Evolutionary conservation across 176 grass and related monocot species (phyloP).

Genomic region (Echinochloa phyllopogon): DNA sequence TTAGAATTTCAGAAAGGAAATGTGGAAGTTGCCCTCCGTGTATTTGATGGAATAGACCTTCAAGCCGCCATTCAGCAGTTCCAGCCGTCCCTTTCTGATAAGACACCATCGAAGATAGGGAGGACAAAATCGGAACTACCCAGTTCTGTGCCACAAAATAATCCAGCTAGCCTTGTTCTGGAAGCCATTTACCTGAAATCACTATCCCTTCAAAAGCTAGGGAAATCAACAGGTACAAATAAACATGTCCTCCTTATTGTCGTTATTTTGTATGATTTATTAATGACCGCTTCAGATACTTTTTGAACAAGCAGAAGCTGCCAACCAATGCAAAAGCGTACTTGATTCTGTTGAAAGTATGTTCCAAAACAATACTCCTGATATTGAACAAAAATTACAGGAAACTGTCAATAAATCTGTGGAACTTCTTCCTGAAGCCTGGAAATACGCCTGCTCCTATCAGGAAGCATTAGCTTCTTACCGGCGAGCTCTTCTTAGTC

Average conservation of each 20-base stretch:
- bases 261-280: not conserved
- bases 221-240: constrained; percentile 64
- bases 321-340: constrained; percentile 81
- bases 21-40: constrained; percentile 81
- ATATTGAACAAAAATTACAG: constrained; percentile 84
- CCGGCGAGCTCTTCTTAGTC: constrained; percentile 72
- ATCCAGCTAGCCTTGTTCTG: constrained; percentile 85
- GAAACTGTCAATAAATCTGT: constrained; percentile 87
- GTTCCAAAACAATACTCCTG: constrained; percentile 75
- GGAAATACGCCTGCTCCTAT: constrained; percentile 71
- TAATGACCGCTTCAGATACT: not conserved
- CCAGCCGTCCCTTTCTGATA: constrained; percentile 58
- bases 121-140: constrained; percentile 52
- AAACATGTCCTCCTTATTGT: not conserved
- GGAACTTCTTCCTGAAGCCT: constrained; percentile 90
- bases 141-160: constrained; percentile 44
- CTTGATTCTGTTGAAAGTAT: constrained; percentile 91
- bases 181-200: constrained; percentile 98
- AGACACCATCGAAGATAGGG: constrained; percentile 31
- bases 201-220: constrained; percentile 86
- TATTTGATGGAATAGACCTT: constrained; percentile 93
- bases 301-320: constrained; percentile 64
- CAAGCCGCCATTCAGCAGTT: constrained; percentile 81
- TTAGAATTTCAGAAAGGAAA: constrained; percentile 95
- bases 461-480: constrained; percentile 78